Evolutionary conservation across 140 eudicot genomes (phyloP).

Genomic region (Oenanthe javanica): DNA sequence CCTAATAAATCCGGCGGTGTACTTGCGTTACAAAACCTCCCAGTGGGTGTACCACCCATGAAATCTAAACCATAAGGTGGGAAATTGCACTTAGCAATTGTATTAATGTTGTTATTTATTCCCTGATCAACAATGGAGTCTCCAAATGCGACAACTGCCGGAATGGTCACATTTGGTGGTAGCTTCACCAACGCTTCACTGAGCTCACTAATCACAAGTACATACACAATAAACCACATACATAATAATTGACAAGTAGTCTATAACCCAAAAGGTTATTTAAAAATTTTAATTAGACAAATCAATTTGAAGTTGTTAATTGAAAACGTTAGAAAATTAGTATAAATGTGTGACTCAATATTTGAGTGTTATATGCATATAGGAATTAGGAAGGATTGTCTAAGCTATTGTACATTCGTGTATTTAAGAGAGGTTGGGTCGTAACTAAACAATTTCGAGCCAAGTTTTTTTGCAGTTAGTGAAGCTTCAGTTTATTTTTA

Average conservation of each 20-base stretch:
- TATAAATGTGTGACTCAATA: too few species aligned
- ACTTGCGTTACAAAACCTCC: not conserved
- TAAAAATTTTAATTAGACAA: too few species aligned
- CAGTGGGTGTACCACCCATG: not conserved
- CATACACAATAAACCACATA: not conserved
- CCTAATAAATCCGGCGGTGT: not conserved
- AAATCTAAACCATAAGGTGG: not conserved
- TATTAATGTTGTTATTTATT: not conserved
- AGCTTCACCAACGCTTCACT: not conserved
- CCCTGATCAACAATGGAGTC: slow-evolving; percentile 1
- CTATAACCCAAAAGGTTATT: too few species aligned
- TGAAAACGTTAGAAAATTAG: too few species aligned
- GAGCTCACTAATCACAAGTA: not conserved
- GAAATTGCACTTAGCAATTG: not conserved
- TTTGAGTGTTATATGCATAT: too few species aligned
- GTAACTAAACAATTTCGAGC: too few species aligned
- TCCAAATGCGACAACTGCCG: slow-evolving; percentile 2
- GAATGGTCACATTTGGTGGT: not conserved
- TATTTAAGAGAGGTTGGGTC: not conserved
- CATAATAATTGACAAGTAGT: too few species aligned
- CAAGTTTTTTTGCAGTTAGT: too few species aligned
- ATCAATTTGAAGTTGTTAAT: too few species aligned
- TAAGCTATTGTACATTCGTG: not conserved
- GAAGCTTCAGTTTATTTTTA: too few species aligned
- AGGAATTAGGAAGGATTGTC: too few species aligned